Evolutionary conservation across 108 stramenopile species (phyloP).

Genomic region (Seminavis robusta): DNA sequence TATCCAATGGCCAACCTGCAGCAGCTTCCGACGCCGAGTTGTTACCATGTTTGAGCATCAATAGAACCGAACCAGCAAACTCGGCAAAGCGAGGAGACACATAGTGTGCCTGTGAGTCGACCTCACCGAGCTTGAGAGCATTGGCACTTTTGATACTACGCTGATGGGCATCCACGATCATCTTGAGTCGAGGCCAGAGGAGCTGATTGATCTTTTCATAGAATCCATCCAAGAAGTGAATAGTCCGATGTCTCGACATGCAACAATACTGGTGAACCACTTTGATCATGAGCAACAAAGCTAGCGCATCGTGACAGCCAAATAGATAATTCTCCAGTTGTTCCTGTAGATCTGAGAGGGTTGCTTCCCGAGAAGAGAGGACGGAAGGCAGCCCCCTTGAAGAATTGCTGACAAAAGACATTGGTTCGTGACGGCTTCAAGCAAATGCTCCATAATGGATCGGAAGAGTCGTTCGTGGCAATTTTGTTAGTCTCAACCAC

Average conservation of each 20-base stretch:
- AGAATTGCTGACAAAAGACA: constrained; percentile 93
- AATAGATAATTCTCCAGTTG: constrained; percentile 96
- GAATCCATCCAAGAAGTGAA: constrained; percentile 88
- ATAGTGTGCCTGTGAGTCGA: constrained; percentile 94
- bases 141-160: constrained; percentile 84
- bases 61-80: constrained; percentile 88
- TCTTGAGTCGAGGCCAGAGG: constrained; percentile 96
- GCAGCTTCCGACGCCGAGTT: too few species aligned
- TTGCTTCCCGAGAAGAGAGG: constrained; percentile 83
- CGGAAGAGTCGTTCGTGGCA: constrained; percentile 95
- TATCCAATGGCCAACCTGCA: too few species aligned
- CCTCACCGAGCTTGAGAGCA: constrained; percentile 79
- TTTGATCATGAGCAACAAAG: constrained; percentile 96
- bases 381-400: constrained; percentile 88
- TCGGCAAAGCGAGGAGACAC: constrained; percentile 95
- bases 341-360: constrained; percentile 87
- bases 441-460: constrained; percentile 90
- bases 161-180: constrained; percentile 90
- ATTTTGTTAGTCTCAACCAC: too few species aligned
- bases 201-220: constrained; percentile 90
- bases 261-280: constrained; percentile 88
- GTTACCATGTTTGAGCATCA: constrained; percentile 55
- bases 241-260: constrained; percentile 86
- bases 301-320: constrained; percentile 92
- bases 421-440: constrained; percentile 97